A percentile compares a stretch with the other conserved stretches of the same genome.
Conservation (phyloP, 495 filamentous ascomycete species). For the Eremomyces bilateralis region DNA sequence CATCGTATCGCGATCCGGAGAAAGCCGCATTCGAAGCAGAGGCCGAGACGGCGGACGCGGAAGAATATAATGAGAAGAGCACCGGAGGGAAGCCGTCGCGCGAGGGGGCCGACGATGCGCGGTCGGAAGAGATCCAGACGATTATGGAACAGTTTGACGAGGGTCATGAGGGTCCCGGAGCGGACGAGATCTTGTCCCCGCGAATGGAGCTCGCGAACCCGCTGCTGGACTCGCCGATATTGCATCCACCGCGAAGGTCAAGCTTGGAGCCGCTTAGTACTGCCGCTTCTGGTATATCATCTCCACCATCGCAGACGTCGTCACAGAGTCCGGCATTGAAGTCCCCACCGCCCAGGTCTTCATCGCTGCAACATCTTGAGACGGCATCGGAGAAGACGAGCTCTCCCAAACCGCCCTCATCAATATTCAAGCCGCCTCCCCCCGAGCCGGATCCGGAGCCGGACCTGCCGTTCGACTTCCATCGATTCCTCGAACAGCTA, state of each 20-base stretch:
- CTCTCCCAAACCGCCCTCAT: slow-evolving; percentile 28
- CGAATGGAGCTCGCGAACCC: slow-evolving; percentile 51
- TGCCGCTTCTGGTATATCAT: too few relatives aligned
- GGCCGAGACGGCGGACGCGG: background rate
- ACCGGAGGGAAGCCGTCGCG: slow-evolving; percentile 27
- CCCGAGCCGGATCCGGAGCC: slow-evolving; percentile 81
- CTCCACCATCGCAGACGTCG: slow-evolving; percentile 1
- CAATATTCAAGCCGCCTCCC: slow-evolving; percentile 45
- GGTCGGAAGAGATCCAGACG: slow-evolving; percentile 77
- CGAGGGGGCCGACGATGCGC: slow-evolving; percentile 41
- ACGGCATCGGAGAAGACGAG: slow-evolving; percentile 18
- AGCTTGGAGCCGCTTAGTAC: slow-evolving; percentile 53
- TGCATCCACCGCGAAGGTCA: slow-evolving; percentile 64
- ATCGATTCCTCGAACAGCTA: slow-evolving; percentile 86
- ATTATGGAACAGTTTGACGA: slow-evolving; percentile 64
- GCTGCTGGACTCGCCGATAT: slow-evolving; percentile 34
- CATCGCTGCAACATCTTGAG: slow-evolving; percentile 13
- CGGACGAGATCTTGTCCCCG: slow-evolving; percentile 67
- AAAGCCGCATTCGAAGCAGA: background rate
- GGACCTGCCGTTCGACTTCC: slow-evolving; percentile 87
- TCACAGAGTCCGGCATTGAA: slow-evolving; percentile 3
- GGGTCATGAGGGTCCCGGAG: slow-evolving; percentile 37
- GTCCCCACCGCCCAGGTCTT: slow-evolving; percentile 12
- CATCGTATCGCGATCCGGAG: background rate
- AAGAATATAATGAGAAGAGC: slow-evolving; percentile 12